Percentiles rank a stretch among this genome's conserved stretches.
Evolutionary conservation across 148 eudicot genomes (phyloP).

Genomic region (Rhododendron ferrugineum): DNA sequence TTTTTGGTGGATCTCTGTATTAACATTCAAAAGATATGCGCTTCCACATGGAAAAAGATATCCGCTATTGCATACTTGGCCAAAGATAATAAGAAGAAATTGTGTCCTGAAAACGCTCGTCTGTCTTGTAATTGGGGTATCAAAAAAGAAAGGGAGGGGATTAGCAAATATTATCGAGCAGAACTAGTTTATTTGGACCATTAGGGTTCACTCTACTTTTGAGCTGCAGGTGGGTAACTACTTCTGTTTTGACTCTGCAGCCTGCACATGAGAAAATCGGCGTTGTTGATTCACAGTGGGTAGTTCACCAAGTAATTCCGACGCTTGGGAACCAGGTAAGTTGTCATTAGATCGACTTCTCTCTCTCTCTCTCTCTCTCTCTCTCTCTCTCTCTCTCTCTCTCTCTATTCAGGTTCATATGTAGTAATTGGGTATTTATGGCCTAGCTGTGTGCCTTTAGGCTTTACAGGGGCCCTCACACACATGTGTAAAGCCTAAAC

Average conservation of each 20-base stretch:
- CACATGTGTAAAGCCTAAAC: neutral
- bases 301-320: constrained; percentile 73
- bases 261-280: constrained; percentile 94
- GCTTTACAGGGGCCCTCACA: neutral
- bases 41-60: neutral
- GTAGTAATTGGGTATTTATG: neutral
- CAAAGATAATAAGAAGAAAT: neutral
- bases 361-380: neutral
- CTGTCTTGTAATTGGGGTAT: constrained; percentile 6
- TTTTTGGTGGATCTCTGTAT: neutral
- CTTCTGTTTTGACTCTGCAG: constrained; percentile 29
- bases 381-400: too few relatives aligned
- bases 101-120: neutral
- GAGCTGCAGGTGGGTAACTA: neutral
- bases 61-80: constrained; percentile 21
- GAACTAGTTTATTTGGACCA: neutral
- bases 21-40: neutral
- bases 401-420: neutral
- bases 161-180: neutral
- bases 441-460: neutral
- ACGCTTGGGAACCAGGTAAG: constrained; percentile 67
- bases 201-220: neutral
- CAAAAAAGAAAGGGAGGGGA: neutral
- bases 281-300: constrained; percentile 83
- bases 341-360: neutral